Evolutionary conservation across 2,329 filamentous ascomycete species (phyloP).

Genomic region (Diaporthe australafricana): DNA sequence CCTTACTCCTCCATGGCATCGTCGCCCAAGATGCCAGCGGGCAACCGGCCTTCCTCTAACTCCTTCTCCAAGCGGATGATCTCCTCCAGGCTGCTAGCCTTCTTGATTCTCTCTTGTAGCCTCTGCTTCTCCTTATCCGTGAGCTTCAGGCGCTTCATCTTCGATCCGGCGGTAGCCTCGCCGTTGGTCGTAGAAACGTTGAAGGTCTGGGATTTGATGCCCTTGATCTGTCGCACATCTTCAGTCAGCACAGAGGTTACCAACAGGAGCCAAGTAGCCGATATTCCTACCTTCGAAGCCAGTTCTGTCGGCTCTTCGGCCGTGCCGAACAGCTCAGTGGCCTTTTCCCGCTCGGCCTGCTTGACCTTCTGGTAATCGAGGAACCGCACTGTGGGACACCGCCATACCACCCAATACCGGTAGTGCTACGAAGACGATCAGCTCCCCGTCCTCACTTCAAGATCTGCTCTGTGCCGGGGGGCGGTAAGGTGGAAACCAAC

Average conservation of each 20-base stretch:
- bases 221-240: conserved; percentile 73
- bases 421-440: conserved; percentile 74
- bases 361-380: conserved; percentile 94
- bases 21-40: conserved; percentile 69
- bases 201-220: conserved; percentile 82
- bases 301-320: conserved; percentile 81
- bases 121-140: conserved; percentile 89
- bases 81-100: conserved; percentile 89
- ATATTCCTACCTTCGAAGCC: conserved; percentile 71
- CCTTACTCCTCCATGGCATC: conserved; percentile 73
- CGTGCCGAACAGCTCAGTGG: conserved; percentile 86
- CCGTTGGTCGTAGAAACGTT: conserved; percentile 64
- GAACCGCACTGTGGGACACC: conserved; percentile 85
- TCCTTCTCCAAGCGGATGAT: conserved; percentile 93
- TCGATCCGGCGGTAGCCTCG: conserved; percentile 59
- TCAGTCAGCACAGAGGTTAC: conserved; percentile 25
- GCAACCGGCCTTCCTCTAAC: conserved; percentile 88
- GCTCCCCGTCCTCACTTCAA: background rate
- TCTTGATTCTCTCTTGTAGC: conserved; percentile 87
- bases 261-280: background rate
- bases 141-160: conserved; percentile 82
- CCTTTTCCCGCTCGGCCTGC: conserved; percentile 81
- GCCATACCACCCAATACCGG: conserved; percentile 91
- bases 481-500: conserved; percentile 61
- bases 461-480: no score